Evolutionary conservation across 2,329 filamentous ascomycete species (phyloP).

Genomic region (Pezicula neosporulosa): DNA sequence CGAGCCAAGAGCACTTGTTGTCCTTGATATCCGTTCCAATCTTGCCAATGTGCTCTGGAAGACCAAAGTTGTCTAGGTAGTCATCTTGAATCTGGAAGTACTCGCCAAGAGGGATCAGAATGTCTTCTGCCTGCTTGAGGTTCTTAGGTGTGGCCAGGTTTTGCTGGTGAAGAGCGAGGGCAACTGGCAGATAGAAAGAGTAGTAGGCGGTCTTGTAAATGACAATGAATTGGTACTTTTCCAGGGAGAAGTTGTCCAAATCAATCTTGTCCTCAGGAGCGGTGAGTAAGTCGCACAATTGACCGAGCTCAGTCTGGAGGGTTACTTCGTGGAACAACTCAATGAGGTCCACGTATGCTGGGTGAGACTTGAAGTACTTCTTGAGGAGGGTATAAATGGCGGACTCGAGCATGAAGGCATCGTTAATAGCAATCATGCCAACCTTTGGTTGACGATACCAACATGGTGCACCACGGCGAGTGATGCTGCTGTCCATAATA

Average conservation of each 20-base stretch:
- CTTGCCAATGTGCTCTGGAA: constrained; percentile 92
- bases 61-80: constrained; percentile 96
- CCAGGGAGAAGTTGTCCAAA: constrained; percentile 89
- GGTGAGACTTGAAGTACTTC: constrained; percentile 87
- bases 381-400: constrained; percentile 88
- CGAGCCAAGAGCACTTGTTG: constrained; percentile 99
- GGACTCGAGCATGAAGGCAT: constrained; percentile 92
- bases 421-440: constrained; percentile 97
- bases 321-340: constrained; percentile 96
- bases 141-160: constrained; percentile 84
- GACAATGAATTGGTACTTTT: constrained; percentile 97
- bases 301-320: constrained; percentile 92
- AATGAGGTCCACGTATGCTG: constrained; percentile 83
- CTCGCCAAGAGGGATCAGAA: constrained; percentile 94
- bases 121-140: constrained; percentile 83
- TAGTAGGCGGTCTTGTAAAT: constrained; percentile 99
- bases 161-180: constrained; percentile 81
- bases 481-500: constrained; percentile 97
- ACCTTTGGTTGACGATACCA: constrained; percentile 92
- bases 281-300: constrained; percentile 91
- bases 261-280: constrained; percentile 92
- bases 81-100: constrained; percentile 99
- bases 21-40: constrained; percentile 98
- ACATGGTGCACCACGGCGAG: constrained; percentile 88
- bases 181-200: constrained; percentile 97